Base-by-base conservation (phyloP, 108 stramenopile species). In the Skeletonema marinoi region DNA sequence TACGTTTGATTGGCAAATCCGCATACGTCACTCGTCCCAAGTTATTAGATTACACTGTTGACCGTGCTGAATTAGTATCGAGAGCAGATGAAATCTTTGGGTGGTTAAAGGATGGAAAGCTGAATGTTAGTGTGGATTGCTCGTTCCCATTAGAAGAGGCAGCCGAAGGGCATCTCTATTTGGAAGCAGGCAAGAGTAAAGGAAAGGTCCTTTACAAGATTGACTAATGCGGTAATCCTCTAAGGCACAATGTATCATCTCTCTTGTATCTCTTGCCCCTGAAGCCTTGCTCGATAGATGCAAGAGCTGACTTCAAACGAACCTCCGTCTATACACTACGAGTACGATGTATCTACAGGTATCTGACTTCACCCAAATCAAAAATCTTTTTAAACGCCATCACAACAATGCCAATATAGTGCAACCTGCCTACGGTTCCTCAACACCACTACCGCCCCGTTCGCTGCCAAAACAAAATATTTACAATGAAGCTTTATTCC, bases 21-120 rank as follows among this genome's bases (percentile, higher is more conserved):
- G 75, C 75, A 33, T 88, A 78, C 74, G 75, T 88, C 6, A 88
- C 87, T 30, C 81, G 89, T 21, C 89, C 89, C 17, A 90, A 88
- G 71, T 71, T 90, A 14, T 70, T 81, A 39, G 89, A 86, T 46
- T 90, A 88, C 84, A 82, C 78, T 17, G 66, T 71, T 12, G 71
- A 71, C 65, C 83, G 87, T n/a, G 86, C 81, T 21, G 89, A 90
- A 48, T 68, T 88, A 32, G 70, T 86, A 2, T 69, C 64, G 14
- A 68, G 89, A 42, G 70, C 75, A 3, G 77, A 86, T 36, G 87
- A 86, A 63, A 68, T 90, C 61, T 84, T 90, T 48, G 84, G 68
- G 7, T 88, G 86, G 88, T 54, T 88, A 39, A 77, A 86, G 62
- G 73, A 60, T 9, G 89, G 89, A 35, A 66, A 83, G 41, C 69